These are phyloP conservation scores for Dictyostelium discoideum DNA, from an alignment of 78 protist genomes.

Conservation along the genomic window DNA sequence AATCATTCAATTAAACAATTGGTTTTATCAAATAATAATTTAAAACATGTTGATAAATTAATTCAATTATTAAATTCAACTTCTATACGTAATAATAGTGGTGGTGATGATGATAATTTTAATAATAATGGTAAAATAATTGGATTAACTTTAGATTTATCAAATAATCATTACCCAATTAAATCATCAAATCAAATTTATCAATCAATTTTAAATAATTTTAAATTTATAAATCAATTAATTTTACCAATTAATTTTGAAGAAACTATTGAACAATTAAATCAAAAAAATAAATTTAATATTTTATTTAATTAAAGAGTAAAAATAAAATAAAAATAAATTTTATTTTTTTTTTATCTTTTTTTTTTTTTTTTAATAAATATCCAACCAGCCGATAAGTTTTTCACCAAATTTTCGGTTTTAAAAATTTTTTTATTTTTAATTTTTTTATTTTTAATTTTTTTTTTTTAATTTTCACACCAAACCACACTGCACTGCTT, in stretches of 20 bases:
- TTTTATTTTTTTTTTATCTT: not conserved
- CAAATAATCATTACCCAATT: not conserved
- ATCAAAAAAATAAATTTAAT: constrained; percentile 3
- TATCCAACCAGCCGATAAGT: not conserved
- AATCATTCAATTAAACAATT: not conserved
- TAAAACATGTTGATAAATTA: not conserved
- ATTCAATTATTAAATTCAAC: not conserved
- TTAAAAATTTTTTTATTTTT: not conserved
- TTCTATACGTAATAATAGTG: not conserved
- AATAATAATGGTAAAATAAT: not conserved
- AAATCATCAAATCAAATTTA: not conserved
- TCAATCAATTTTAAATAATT: not conserved
- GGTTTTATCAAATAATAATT: not conserved
- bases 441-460: not conserved
- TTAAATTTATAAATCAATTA: not conserved
- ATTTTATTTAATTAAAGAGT: not conserved
- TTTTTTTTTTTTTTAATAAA: not conserved
- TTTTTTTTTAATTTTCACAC: not conserved
- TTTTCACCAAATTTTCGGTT: not conserved
- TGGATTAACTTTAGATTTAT: not conserved
- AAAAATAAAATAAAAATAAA: not conserved
- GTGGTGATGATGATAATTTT: not conserved
- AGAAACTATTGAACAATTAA: not conserved
- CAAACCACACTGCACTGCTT: not conserved
- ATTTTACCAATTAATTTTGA: not conserved